phyloP scores from a whole-genome alignment of 2,329 filamentous ascomycete genomes.

The Talaromyces islandicus region DNA sequence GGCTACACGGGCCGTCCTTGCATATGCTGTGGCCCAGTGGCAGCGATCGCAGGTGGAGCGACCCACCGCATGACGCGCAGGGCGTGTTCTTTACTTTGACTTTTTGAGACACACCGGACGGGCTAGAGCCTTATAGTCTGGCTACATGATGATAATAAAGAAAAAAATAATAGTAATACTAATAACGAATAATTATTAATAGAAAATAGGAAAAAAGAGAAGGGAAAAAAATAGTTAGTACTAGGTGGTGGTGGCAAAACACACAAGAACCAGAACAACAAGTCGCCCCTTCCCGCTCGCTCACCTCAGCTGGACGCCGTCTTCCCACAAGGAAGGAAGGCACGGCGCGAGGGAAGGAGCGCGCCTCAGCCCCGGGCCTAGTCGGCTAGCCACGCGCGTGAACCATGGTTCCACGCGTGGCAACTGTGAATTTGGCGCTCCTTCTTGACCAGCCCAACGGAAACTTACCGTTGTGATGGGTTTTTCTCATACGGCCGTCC shows the following conservation, averaged over 20 bases:
- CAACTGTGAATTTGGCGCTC: neutral
- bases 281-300: neutral
- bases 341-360: neutral
- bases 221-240: too few relatives aligned
- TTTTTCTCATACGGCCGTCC: neutral
- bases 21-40: slow-evolving; percentile 7
- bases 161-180: too few relatives aligned
- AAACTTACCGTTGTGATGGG: neutral
- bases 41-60: neutral
- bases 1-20: slow-evolving; percentile 10
- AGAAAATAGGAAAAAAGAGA: too few relatives aligned
- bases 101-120: too few relatives aligned
- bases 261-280: neutral
- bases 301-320: neutral
- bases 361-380: neutral
- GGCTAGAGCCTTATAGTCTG: too few relatives aligned
- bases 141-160: too few relatives aligned
- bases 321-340: neutral
- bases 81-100: neutral
- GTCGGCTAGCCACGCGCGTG: neutral
- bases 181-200: too few relatives aligned
- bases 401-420: neutral
- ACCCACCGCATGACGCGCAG: slow-evolving; percentile 3
- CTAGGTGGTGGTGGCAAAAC: neutral
- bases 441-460: neutral